phyloP scores from a whole-genome alignment of 2,329 filamentous ascomycete genomes.

The Aspergillus sp. region DNA sequence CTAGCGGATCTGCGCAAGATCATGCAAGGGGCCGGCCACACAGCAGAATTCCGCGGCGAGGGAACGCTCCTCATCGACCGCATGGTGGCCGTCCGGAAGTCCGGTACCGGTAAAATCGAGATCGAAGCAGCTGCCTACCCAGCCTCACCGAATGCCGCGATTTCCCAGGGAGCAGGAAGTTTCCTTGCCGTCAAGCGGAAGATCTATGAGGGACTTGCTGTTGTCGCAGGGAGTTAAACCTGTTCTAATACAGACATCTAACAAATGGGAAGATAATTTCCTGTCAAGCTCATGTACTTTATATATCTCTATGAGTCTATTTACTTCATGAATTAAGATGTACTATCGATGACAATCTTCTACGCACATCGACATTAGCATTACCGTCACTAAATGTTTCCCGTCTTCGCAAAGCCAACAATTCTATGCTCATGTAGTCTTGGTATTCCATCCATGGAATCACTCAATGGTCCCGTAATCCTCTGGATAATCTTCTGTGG shows the following conservation, averaged over 20 bases:
- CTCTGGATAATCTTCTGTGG: slow-evolving; percentile 29
- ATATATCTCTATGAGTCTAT: not conserved
- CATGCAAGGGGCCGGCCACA: slow-evolving; percentile 79
- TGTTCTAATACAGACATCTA: not conserved
- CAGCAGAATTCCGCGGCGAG: slow-evolving; percentile 89
- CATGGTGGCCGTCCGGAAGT: slow-evolving; percentile 84
- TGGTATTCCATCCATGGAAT: not conserved
- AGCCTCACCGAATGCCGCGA: slow-evolving; percentile 38
- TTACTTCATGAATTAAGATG: not conserved
- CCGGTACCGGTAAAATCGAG: slow-evolving; percentile 80
- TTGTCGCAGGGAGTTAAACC: slow-evolving; percentile 68
- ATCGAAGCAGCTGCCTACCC: slow-evolving; percentile 72
- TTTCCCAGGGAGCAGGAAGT: slow-evolving; percentile 59
- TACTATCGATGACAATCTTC: not conserved
- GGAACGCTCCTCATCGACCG: slow-evolving; percentile 89
- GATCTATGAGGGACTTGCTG: slow-evolving; percentile 91
- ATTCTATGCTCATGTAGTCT: not conserved
- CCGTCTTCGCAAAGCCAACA: not conserved
- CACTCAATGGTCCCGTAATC: slow-evolving; percentile 19
- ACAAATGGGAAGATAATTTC: not conserved
- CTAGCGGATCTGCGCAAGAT: slow-evolving; percentile 83
- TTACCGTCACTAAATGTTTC: not conserved
- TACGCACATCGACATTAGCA: not conserved
- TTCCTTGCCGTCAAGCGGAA: slow-evolving; percentile 86
- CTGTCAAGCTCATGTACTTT: not conserved